phyloP scores from a whole-genome alignment of 371 early-diverging fungal genomes.

The Mortierella sp. region DNA sequence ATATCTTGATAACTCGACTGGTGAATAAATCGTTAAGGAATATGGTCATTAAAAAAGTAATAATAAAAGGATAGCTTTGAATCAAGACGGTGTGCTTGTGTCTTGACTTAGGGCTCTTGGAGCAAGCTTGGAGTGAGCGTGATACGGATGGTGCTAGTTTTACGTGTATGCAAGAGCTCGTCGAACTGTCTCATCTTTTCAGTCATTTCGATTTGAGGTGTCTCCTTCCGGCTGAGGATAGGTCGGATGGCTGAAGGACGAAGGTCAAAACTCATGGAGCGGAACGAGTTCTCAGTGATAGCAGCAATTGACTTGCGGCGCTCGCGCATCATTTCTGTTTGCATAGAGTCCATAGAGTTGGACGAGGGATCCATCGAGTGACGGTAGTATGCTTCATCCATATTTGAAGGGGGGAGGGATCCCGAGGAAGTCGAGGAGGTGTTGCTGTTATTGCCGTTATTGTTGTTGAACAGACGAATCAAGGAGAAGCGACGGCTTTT shows the following conservation, averaged over 20 bases:
- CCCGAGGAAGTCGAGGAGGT: slow-evolving; percentile 13
- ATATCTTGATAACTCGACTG: background rate
- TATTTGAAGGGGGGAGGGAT: slow-evolving; percentile 6
- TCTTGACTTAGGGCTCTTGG: slow-evolving; percentile 21
- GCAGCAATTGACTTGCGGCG: slow-evolving; percentile 53
- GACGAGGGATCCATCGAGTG: slow-evolving; percentile 20
- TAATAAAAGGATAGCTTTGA: background rate
- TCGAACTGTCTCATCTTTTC: slow-evolving; percentile 56
- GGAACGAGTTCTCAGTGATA: slow-evolving; percentile 30
- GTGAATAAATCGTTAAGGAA: slow-evolving; percentile 4
- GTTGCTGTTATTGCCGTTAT: slow-evolving; percentile 2
- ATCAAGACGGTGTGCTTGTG: too few relatives aligned
- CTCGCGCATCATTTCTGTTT: slow-evolving; percentile 42
- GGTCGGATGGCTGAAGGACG: slow-evolving; percentile 25
- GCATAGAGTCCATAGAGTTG: slow-evolving; percentile 16
- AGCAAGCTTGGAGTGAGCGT: slow-evolving; percentile 47
- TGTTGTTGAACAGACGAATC: slow-evolving; percentile 46
- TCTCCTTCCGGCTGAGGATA: slow-evolving; percentile 19
- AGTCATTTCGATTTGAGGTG: slow-evolving; percentile 26
- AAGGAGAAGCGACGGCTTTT: slow-evolving; percentile 50
- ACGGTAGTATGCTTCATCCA: slow-evolving; percentile 17
- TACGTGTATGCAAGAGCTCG: slow-evolving; percentile 34
- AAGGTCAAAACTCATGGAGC: slow-evolving; percentile 35
- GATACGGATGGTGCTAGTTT: slow-evolving; percentile 43
- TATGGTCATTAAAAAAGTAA: background rate